A percentile compares a stretch with the other conserved stretches of the same genome.
Evolutionary conservation across 192 early-diverging fungal species (phyloP).

Genomic region (Anaeromyces robustus): DNA sequence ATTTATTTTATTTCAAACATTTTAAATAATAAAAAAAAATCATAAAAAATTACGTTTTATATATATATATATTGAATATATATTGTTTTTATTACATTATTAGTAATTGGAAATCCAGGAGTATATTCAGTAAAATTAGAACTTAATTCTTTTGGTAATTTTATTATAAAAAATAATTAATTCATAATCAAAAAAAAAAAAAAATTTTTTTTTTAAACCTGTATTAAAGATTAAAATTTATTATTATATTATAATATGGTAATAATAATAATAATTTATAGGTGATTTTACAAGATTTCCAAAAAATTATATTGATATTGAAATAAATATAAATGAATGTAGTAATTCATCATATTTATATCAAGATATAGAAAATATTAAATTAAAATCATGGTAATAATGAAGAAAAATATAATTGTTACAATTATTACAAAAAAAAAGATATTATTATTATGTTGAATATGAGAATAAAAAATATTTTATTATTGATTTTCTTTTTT

Average conservation of each 20-base stretch:
- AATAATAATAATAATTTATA: not conserved
- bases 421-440: not conserved
- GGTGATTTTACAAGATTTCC: not conserved
- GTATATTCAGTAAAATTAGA: not conserved
- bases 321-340: not conserved
- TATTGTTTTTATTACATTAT: no score
- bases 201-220: no score
- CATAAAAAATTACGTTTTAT: no score
- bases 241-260: no score
- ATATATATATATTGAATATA: no score
- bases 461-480: not conserved
- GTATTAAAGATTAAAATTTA: no score
- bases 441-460: no score
- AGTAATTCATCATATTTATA: not conserved
- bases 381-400: not conserved
- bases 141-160: not conserved
- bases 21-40: no score
- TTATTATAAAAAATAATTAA: not conserved
- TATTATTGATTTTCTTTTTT: not conserved
- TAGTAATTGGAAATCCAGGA: not conserved
- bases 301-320: not conserved
- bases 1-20: no score
- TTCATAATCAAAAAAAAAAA: no score
- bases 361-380: not conserved
- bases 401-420: not conserved